These are phyloP conservation scores for Obelidium mucronatum DNA, from an alignment of 192 early-diverging fungal genomes.

Conservation along the genomic window DNA sequence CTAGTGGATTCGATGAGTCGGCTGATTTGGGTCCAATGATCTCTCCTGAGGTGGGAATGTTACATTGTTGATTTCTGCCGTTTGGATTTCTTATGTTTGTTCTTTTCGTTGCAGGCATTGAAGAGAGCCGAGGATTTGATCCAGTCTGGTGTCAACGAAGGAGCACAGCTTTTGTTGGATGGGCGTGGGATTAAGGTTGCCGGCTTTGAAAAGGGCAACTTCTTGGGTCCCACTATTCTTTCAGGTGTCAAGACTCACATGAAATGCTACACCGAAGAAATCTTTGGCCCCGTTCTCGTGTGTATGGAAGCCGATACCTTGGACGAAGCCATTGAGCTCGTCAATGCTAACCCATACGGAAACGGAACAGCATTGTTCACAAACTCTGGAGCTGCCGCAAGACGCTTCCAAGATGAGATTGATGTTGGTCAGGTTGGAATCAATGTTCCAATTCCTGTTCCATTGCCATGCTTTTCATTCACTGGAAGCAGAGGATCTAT, in stretches of 20 bases:
- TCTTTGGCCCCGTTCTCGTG: slow-evolving; percentile 94
- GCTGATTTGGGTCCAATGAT: slow-evolving; percentile 95
- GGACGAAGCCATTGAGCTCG: slow-evolving; percentile 89
- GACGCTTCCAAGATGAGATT: slow-evolving; percentile 87
- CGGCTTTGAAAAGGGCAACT: slow-evolving; percentile 92
- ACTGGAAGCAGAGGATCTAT: slow-evolving; percentile 92
- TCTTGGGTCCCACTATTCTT: slow-evolving; percentile 93
- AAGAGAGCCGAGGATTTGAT: slow-evolving; percentile 79
- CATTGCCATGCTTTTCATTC: slow-evolving; percentile 96
- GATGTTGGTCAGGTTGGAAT: slow-evolving; percentile 91
- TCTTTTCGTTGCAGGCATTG: slow-evolving; percentile 64
- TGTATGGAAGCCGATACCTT: slow-evolving; percentile 83
- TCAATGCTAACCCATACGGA: slow-evolving; percentile 92
- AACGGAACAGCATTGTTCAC: slow-evolving; percentile 81
- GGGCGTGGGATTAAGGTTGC: slow-evolving; percentile 76
- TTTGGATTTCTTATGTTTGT: background rate
- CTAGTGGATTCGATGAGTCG: slow-evolving; percentile 82
- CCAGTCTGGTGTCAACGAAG: slow-evolving; percentile 82
- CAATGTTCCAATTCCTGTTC: slow-evolving; percentile 95
- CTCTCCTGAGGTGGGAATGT: slow-evolving; percentile 48
- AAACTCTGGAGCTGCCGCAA: slow-evolving; percentile 84
- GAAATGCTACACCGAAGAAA: slow-evolving; percentile 93
- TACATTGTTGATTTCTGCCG: slow-evolving; percentile 8
- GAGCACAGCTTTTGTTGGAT: slow-evolving; percentile 85
- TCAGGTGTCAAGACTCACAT: slow-evolving; percentile 76